Percentiles rank a stretch among this genome's conserved stretches.
Evolutionary conservation across 148 eudicot genomes (phyloP).

Genomic region (Suaeda aralocaspica): DNA sequence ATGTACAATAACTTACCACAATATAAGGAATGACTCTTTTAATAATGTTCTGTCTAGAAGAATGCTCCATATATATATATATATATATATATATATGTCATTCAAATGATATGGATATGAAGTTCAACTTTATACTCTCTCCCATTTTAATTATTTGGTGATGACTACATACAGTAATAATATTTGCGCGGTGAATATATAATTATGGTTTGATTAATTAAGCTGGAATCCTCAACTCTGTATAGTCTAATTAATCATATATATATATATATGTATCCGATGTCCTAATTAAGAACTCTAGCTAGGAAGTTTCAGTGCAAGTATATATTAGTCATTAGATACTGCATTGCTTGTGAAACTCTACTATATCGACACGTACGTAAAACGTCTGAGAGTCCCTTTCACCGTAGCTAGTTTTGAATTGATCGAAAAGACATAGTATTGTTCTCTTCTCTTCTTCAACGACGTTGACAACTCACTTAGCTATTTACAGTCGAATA

Average conservation of each 20-base stretch:
- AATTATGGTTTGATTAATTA: conserved; percentile 10
- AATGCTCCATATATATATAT: too few relatives aligned
- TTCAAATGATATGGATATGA: not conserved
- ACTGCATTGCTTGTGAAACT: not conserved
- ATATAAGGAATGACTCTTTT: too few relatives aligned
- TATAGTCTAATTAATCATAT: conserved; percentile 2
- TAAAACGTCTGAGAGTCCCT: conserved; percentile 13
- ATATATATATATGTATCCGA: too few relatives aligned
- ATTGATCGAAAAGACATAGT: conserved; percentile 8
- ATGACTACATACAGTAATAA: too few relatives aligned
- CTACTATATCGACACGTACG: not conserved
- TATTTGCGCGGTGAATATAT: conserved; percentile 8
- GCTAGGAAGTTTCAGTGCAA: conserved; percentile 29
- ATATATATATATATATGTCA: too few relatives aligned
- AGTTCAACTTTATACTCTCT: not conserved
- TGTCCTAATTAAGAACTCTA: not conserved
- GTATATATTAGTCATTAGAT: too few relatives aligned
- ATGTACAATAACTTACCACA: too few relatives aligned
- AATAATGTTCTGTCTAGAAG: too few relatives aligned
- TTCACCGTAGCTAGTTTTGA: conserved; percentile 18
- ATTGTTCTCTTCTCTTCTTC: conserved; percentile 3
- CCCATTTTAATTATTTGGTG: conserved; percentile 27
- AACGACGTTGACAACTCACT: conserved; percentile 22
- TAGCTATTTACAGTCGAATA: conserved; percentile 34
- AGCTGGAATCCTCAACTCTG: conserved; percentile 8